phyloP scores from a whole-genome alignment of 1,139 yeast genomes.

The Yamadazyma pseudoaaseri region DNA sequence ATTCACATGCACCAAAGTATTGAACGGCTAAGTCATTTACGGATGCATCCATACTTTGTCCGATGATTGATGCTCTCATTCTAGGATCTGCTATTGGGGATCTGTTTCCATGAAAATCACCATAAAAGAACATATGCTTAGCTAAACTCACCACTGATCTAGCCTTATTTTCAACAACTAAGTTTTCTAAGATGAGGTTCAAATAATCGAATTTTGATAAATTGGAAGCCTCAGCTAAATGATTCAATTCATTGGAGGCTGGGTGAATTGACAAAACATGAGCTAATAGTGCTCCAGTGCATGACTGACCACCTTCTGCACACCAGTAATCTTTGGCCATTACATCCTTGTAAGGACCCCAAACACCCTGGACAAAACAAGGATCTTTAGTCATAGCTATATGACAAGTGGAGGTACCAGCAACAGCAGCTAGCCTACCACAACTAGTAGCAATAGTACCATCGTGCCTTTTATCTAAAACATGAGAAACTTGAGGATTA shows the following conservation, averaged over 20 bases:
- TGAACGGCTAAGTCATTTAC: constrained; percentile 80
- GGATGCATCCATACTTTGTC: constrained; percentile 87
- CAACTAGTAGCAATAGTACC: constrained; percentile 57
- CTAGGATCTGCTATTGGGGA: constrained; percentile 93
- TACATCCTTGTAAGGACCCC: constrained; percentile 98
- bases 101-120: constrained; percentile 95
- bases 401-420: constrained; percentile 98
- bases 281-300: constrained; percentile 91
- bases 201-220: constrained; percentile 80
- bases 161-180: constrained; percentile 53
- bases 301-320: constrained; percentile 98
- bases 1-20: constrained; percentile 93
- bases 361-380: constrained; percentile 90
- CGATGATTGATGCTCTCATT: constrained; percentile 93
- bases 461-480: constrained; percentile 27
- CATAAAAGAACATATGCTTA: constrained; percentile 84
- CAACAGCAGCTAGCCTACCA: constrained; percentile 94
- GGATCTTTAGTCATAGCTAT: constrained; percentile 84
- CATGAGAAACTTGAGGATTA: constrained; percentile 45
- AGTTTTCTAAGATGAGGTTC: constrained; percentile 67
- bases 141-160: constrained; percentile 81
- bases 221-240: constrained; percentile 60
- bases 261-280: constrained; percentile 92
- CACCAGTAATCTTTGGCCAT: constrained; percentile 88
- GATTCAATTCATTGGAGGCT: constrained; percentile 70